These are phyloP conservation scores for Ziziphus jujuba DNA, from an alignment of 306 rosid species.

Conservation along the genomic window DNA sequence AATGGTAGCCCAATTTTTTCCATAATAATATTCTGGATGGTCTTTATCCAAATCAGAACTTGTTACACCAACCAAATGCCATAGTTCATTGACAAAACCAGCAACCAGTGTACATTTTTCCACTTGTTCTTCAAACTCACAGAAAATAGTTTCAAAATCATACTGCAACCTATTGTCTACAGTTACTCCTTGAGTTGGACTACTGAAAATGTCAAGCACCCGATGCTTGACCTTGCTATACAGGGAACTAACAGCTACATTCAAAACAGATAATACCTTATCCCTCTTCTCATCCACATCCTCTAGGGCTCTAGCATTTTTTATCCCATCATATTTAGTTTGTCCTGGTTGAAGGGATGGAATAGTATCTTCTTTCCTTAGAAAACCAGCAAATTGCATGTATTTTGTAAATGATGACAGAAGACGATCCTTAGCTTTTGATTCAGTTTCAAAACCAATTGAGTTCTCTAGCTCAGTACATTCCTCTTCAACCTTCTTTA, in stretches of 20 bases:
- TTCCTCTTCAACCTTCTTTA: slow-evolving; percentile 71
- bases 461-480: slow-evolving; percentile 63
- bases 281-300: slow-evolving; percentile 63
- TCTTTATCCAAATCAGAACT: slow-evolving; percentile 39
- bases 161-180: slow-evolving; percentile 37
- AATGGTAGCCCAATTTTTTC: slow-evolving; percentile 72
- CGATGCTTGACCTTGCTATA: slow-evolving; percentile 57
- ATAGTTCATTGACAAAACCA: slow-evolving; percentile 62
- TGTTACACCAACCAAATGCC: slow-evolving; percentile 47
- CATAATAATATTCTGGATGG: slow-evolving; percentile 42
- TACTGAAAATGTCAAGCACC: slow-evolving; percentile 44
- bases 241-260: slow-evolving; percentile 57
- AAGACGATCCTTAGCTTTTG: slow-evolving; percentile 73
- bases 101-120: slow-evolving; percentile 83
- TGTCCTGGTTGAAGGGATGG: slow-evolving; percentile 45
- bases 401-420: slow-evolving; percentile 67
- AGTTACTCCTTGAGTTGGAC: slow-evolving; percentile 43
- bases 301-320: slow-evolving; percentile 39
- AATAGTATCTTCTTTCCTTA: slow-evolving; percentile 50
- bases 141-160: slow-evolving; percentile 60
- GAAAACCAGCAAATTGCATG: slow-evolving; percentile 62
- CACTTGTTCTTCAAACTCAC: slow-evolving; percentile 76
- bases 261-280: slow-evolving; percentile 48
- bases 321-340: slow-evolving; percentile 49
- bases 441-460: slow-evolving; percentile 66